These are phyloP conservation scores for Coemansia sp. DNA, from an alignment of 192 early-diverging fungal species.

Conservation along the genomic window DNA sequence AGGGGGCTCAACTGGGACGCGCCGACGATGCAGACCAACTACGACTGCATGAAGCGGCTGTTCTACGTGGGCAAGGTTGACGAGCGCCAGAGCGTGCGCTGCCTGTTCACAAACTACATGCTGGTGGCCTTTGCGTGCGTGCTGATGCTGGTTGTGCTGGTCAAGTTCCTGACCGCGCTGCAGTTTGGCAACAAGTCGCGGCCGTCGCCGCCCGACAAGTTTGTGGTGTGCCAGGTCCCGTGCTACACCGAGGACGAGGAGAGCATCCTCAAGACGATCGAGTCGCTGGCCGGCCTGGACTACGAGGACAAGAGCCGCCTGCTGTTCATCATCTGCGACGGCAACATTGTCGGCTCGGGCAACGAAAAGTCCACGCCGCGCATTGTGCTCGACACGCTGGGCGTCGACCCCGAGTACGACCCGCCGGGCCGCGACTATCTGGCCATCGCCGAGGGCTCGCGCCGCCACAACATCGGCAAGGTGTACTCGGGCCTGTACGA, in stretches of 20 bases:
- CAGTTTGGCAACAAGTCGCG: conserved; percentile 66
- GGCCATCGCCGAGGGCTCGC: conserved; percentile 85
- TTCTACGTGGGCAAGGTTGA: conserved; percentile 88
- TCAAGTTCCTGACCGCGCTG: conserved; percentile 76
- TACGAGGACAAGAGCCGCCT: conserved; percentile 89
- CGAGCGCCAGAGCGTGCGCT: conserved; percentile 68
- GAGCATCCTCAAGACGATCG: conserved; percentile 74
- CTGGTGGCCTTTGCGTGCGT: conserved; percentile 72
- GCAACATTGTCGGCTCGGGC: conserved; percentile 88
- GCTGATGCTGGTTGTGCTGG: conserved; percentile 73
- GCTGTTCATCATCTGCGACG: conserved; percentile 81
- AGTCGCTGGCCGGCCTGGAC: conserved; percentile 68
- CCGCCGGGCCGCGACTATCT: conserved; percentile 77
- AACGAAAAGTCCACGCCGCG: conserved; percentile 90
- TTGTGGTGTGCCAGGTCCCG: conserved; percentile 92
- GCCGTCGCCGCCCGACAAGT: conserved; percentile 85
- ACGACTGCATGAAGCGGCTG: conserved; percentile 77
- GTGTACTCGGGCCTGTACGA: conserved; percentile 97
- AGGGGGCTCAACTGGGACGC: conserved; percentile 10
- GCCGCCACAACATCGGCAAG: conserved; percentile 93
- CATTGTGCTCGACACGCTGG: conserved; percentile 85
- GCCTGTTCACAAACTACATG: conserved; percentile 82
- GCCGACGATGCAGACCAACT: conserved; percentile 34
- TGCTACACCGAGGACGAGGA: conserved; percentile 94
- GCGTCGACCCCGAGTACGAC: conserved; percentile 75